Evolutionary conservation across 2,329 filamentous ascomycete species (phyloP), one percentile per base, ranked within the genome.

Genomic region (Setomelanomma holmii): DNA sequence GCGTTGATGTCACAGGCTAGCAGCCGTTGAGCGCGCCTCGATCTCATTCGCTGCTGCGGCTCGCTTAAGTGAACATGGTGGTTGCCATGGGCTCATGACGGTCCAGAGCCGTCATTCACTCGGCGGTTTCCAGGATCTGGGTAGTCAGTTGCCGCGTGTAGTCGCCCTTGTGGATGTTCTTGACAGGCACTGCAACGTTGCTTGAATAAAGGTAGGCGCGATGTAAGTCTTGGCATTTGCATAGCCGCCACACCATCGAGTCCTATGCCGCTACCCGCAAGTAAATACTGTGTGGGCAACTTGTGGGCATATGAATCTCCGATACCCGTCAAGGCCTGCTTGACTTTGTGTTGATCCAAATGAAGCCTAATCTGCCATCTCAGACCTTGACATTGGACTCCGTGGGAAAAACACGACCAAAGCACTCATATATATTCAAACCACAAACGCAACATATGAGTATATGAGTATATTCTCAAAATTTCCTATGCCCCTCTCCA

Each of bases 401-500:
- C n/a, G n/a, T n/a, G n/a, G n/a, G n/a, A n/a, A n/a, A n/a, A n/a
- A n/a, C n/a, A n/a, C n/a, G n/a, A n/a, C n/a, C n/a, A n/a, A n/a
- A n/a, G n/a, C n/a, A n/a, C n/a, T n/a, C n/a, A n/a, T n/a, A n/a
- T n/a, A n/a, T n/a, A n/a, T n/a, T n/a, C n/a, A n/a, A n/a, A n/a
- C n/a, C 27, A 30, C 10, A 8, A 6, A 6, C 10, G 27, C 27
- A 3, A 3, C 27, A 10, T 33, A 49, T 40, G 11, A 17, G 21
- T 17, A 30, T 2, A 19, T 7, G 16, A 12, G 10, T 22, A 36
- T 14, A 41, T 41, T 34, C 16, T 75, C 63, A 81, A 54, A 82
- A 81, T 43, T 78, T 67, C 55, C 79, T 67, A 60, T 69, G 76
- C 8, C 78, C 79, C 46, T 77, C 73, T 1, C 73, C 77, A 7